Conservation (phyloP, 2,329 filamentous ascomycete species). For the Pseudogymnoascus sp. region DNA sequence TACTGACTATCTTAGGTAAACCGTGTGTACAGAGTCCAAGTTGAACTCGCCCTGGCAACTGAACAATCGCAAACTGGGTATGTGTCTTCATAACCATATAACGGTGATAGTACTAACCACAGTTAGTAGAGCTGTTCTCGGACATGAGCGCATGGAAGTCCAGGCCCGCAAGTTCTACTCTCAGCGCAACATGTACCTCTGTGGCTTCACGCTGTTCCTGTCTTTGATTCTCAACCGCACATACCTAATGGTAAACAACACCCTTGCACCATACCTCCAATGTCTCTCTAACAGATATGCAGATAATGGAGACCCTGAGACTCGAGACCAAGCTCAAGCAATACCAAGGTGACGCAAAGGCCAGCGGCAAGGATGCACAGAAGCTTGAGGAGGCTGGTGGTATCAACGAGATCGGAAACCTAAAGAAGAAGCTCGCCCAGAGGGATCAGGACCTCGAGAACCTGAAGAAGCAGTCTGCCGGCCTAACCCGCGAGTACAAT, state of each 20-base stretch:
- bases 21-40: conserved; percentile 91
- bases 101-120: conserved; percentile 19
- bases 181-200: conserved; percentile 99
- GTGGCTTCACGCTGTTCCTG: conserved; percentile 97
- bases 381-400: conserved; percentile 66
- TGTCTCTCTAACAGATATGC: conserved; percentile 93
- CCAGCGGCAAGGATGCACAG: conserved; percentile 57
- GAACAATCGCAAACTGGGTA: conserved; percentile 41
- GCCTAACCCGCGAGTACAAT: conserved; percentile 77
- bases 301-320: conserved; percentile 40
- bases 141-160: conserved; percentile 93
- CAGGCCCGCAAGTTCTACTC: conserved; percentile 99
- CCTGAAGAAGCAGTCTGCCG: conserved; percentile 86
- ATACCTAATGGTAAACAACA: conserved; percentile 72
- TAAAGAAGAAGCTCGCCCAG: conserved; percentile 57
- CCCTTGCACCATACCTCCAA: conserved; percentile 80
- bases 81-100: conserved; percentile 6
- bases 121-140: conserved; percentile 56
- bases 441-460: conserved; percentile 79
- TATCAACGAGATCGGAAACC: conserved; percentile 62
- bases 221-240: conserved; percentile 98
- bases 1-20: conserved; percentile 32
- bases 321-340: conserved; percentile 87
- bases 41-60: conserved; percentile 68
- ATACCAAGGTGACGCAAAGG: conserved; percentile 59